A percentile compares a stretch with the other conserved stretches of the same genome.
Evolutionary conservation across 75 land plant genomes (phyloP).

Genomic region (Selaginella tamariscina): DNA sequence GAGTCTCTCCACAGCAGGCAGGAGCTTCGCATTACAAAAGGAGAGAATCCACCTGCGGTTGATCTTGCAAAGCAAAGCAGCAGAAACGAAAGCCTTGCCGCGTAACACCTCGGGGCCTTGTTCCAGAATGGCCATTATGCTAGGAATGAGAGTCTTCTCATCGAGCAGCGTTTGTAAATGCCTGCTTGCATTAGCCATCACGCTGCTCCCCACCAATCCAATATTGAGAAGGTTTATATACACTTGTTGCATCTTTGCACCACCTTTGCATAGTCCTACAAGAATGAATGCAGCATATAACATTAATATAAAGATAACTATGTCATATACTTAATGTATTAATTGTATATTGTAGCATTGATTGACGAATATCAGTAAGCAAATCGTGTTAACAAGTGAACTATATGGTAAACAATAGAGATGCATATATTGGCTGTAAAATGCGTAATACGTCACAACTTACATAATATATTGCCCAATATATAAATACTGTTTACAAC

Average conservation of each 20-base stretch:
- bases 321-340: too few species aligned
- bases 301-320: too few species aligned
- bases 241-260: conserved; percentile 70
- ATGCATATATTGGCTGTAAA: too few species aligned
- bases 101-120: conserved; percentile 80
- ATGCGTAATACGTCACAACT: too few species aligned
- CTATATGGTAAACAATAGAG: too few species aligned
- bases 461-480: too few species aligned
- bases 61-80: conserved; percentile 75
- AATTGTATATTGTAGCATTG: too few species aligned
- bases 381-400: too few species aligned
- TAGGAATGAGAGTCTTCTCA: conserved; percentile 72
- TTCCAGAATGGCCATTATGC: conserved; percentile 62
- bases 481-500: too few species aligned
- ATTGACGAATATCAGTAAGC: too few species aligned
- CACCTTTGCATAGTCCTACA: conserved; percentile 67
- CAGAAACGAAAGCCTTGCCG: conserved; percentile 80
- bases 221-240: conserved; percentile 74
- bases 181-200: conserved; percentile 44
- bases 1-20: conserved; percentile 68
- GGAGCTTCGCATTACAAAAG: conserved; percentile 75
- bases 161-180: conserved; percentile 51
- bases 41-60: conserved; percentile 72
- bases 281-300: too few species aligned
- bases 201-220: conserved; percentile 54